Conservation (phyloP, 2,329 filamentous ascomycete species). For the Trichophyton simii region DNA sequence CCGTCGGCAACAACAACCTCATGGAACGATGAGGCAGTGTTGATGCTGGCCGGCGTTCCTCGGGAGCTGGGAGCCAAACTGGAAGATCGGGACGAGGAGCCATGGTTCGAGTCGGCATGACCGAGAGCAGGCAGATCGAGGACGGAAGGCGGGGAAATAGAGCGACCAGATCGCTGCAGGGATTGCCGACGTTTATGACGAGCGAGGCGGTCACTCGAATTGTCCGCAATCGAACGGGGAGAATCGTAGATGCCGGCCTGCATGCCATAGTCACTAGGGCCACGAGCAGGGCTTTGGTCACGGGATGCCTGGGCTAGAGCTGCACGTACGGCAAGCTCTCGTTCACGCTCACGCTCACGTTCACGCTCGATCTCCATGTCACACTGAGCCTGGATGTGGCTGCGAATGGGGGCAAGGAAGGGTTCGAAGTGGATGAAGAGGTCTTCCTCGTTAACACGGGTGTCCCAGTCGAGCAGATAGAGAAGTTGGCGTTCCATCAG, state of each 20-base stretch:
- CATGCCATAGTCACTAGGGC: background rate
- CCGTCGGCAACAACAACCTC: conserved; percentile 26
- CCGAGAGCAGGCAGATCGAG: conserved; percentile 33
- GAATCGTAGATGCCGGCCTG: conserved; percentile 18
- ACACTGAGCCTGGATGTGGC: conserved; percentile 8
- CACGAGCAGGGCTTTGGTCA: conserved; percentile 8
- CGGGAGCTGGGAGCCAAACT: conserved; percentile 30
- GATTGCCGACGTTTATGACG: conserved; percentile 30
- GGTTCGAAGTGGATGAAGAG: conserved; percentile 76
- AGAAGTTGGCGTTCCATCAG: conserved; percentile 98
- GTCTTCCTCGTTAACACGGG: conserved; percentile 72
- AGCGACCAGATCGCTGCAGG: conserved; percentile 25
- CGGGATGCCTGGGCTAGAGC: conserved; percentile 4
- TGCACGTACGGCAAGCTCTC: conserved; percentile 2
- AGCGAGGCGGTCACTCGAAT: conserved; percentile 21
- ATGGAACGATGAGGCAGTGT: conserved; percentile 24
- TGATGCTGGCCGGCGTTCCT: conserved; percentile 33
- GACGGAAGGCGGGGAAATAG: conserved; percentile 33
- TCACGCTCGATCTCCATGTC: conserved; percentile 9
- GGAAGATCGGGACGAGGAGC: conserved; percentile 30
- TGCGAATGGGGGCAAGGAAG: conserved; percentile 75
- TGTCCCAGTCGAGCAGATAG: conserved; percentile 87
- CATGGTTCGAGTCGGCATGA: conserved; percentile 29
- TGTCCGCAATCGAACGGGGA: conserved; percentile 21
- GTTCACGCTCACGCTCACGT: conserved; percentile 7